phyloP scores from a whole-genome alignment of 2,329 filamentous ascomycete species.

The Aureobasidium melanogenum region DNA sequence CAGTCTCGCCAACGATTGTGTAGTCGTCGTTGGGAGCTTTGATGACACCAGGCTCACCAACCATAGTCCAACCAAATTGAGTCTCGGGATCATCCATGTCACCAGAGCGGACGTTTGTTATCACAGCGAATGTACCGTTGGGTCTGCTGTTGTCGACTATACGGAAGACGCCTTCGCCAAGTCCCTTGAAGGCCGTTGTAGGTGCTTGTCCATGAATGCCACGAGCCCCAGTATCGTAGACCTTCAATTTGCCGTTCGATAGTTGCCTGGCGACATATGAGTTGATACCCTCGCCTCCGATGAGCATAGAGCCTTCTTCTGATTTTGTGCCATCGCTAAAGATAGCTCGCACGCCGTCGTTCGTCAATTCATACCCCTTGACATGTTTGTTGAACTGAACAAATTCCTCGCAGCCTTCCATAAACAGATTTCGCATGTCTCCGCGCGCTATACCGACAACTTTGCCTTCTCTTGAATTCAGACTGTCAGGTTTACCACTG shows the following conservation, averaged over 20 bases:
- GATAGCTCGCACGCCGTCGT: slow-evolving; percentile 45
- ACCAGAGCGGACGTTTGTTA: slow-evolving; percentile 54
- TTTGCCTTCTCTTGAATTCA: slow-evolving; percentile 48
- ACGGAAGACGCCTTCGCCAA: slow-evolving; percentile 56
- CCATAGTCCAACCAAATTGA: slow-evolving; percentile 57
- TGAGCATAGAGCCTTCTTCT: slow-evolving; percentile 48
- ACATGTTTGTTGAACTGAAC: slow-evolving; percentile 51
- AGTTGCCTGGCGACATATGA: slow-evolving; percentile 53
- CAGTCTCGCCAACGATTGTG: slow-evolving; percentile 46
- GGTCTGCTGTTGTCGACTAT: slow-evolving; percentile 42
- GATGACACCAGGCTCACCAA: slow-evolving; percentile 49
- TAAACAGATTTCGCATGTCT: slow-evolving; percentile 53
- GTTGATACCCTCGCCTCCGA: slow-evolving; percentile 56
- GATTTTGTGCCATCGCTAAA: slow-evolving; percentile 54
- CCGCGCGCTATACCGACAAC: slow-evolving; percentile 54
- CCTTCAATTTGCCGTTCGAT: slow-evolving; percentile 48
- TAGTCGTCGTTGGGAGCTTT: slow-evolving; percentile 51
- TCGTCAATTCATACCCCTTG: slow-evolving; percentile 49
- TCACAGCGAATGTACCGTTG: slow-evolving; percentile 43
- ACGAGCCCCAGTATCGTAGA: slow-evolving; percentile 54
- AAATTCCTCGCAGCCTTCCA: slow-evolving; percentile 46
- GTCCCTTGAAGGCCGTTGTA: slow-evolving; percentile 49
- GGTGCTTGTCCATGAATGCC: slow-evolving; percentile 60
- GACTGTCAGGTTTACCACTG: slow-evolving; percentile 16
- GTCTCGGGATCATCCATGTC: slow-evolving; percentile 51